Evolutionary conservation across 2,329 filamentous ascomycete genomes (phyloP), one percentile per base, ranked within the genome.

Genomic region (Teratosphaeria pseudoeucalypti): DNA sequence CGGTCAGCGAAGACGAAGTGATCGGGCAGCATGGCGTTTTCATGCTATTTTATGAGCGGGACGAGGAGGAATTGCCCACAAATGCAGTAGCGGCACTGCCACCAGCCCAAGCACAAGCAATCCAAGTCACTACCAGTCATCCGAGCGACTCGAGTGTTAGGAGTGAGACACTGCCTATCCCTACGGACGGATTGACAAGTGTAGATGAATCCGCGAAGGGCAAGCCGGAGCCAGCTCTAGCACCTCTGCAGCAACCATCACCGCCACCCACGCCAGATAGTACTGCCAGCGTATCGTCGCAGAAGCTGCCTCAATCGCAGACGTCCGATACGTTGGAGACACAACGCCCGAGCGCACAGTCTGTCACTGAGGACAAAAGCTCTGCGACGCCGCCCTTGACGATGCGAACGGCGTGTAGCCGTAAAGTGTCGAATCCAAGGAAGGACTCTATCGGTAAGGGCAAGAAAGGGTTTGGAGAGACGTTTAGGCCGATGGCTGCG

Each of bases 41-140:
- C 71, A 97, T 99, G 92, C 81, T 97, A 0, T 97, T 97, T 72
- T 99, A 97, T 72, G 92, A 99, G 71, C 84, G 83, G 54, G 52
- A 66, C 19, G 19, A 10, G 16, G 16, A 49, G 43, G n/a, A 49
- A n/a, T n/a, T 23, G 9, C 11, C 43, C n/a, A 49, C 43, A 19
- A 19, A 6, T 11, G 43, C 9, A 10, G 43, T n/a, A n/a, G 16
- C 43, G 3, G 19, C 9, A 6, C 11, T n/a, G 16, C 6, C 23
- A 23, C 2, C 43, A 23, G 19, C 9, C 7, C 9, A 19, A n/a
- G n/a, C 19, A 23, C 16, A 49, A 23, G 16, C 43, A n/a, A n/a
- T 6, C n/a, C 5, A 23, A n/a, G 1, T n/a, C 9, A n/a, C 43
- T n/a, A n/a, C 16, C 16, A 26, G 43, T 10, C 7, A 23, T 3